phyloP scores from a whole-genome alignment of 139 green algal genomes.

The Nannochloris sp. region DNA sequence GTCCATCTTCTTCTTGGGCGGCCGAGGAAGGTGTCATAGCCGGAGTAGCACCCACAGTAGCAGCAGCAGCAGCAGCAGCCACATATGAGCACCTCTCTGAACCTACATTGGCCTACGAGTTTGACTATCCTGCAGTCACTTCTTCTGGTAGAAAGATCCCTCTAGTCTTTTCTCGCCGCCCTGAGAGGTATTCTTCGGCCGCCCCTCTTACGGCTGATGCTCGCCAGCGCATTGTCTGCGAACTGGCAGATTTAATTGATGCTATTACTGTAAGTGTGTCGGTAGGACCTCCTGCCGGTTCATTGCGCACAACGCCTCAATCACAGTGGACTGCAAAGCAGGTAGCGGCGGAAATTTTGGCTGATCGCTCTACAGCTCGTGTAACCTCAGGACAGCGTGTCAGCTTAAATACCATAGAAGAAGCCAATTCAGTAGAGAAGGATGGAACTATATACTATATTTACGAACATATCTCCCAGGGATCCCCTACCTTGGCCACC shows the following conservation, averaged over 20 bases:
- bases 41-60: constrained; percentile 3
- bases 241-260: constrained; percentile 44
- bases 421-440: constrained; percentile 21
- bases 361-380: constrained; percentile 73
- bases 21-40: constrained; percentile 7
- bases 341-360: constrained; percentile 68
- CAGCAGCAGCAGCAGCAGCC: not conserved
- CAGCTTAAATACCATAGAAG: constrained; percentile 64
- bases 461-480: constrained; percentile 76
- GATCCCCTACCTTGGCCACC: constrained; percentile 53
- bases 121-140: constrained; percentile 59
- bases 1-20: too few species aligned
- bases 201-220: constrained; percentile 68
- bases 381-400: constrained; percentile 67
- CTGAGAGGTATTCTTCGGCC: constrained; percentile 68
- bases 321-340: constrained; percentile 55
- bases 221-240: constrained; percentile 72
- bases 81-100: constrained; percentile 35
- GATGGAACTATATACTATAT: constrained; percentile 52
- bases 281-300: constrained; percentile 32
- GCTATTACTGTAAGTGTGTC: constrained; percentile 33
- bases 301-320: constrained; percentile 28
- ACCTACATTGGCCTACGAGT: constrained; percentile 66
- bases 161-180: constrained; percentile 45
- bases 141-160: constrained; percentile 29